Percentiles rank a stretch among this genome's conserved stretches.
Evolutionary conservation across 2,329 filamentous ascomycete genomes (phyloP).

Genomic region (Curvularia sp.): DNA sequence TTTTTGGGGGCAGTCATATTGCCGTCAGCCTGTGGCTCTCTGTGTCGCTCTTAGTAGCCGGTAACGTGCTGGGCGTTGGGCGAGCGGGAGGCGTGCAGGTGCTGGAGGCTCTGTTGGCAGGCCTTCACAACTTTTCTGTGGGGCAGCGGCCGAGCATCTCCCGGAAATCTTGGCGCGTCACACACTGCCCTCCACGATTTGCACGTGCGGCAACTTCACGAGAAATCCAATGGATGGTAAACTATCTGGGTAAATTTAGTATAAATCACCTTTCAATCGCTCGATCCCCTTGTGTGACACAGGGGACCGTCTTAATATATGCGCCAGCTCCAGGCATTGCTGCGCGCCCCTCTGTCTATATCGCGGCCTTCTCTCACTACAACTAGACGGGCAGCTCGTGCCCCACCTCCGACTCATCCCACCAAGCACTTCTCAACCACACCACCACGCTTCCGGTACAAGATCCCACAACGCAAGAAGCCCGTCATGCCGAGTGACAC

Average conservation of each 20-base stretch:
- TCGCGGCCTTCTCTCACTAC: conserved; percentile 33
- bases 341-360: conserved; percentile 45
- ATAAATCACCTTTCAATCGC: conserved; percentile 20
- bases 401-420: conserved; percentile 44
- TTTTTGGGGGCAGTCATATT: conserved; percentile 60
- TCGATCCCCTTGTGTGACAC: conserved; percentile 31
- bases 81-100: conserved; percentile 2
- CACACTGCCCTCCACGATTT: conserved; percentile 1
- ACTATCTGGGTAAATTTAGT: conserved; percentile 30
- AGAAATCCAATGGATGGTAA: conserved; percentile 7
- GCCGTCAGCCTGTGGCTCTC: background rate
- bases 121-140: conserved; percentile 26
- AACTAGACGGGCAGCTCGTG: conserved; percentile 34
- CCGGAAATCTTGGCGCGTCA: conserved; percentile 19
- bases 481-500: conserved; percentile 43
- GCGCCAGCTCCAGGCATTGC: conserved; percentile 50
- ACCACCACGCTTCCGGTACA: conserved; percentile 38
- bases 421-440: conserved; percentile 47
- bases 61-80: background rate
- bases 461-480: conserved; percentile 39
- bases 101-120: background rate
- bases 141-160: conserved; percentile 13
- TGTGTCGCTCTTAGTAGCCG: conserved; percentile 22
- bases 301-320: conserved; percentile 36
- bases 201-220: conserved; percentile 16